Evolutionary conservation across 345 rosid species (phyloP), one percentile per base, ranked within the genome.

Genomic region (Zanthoxylum bungeanum): DNA sequence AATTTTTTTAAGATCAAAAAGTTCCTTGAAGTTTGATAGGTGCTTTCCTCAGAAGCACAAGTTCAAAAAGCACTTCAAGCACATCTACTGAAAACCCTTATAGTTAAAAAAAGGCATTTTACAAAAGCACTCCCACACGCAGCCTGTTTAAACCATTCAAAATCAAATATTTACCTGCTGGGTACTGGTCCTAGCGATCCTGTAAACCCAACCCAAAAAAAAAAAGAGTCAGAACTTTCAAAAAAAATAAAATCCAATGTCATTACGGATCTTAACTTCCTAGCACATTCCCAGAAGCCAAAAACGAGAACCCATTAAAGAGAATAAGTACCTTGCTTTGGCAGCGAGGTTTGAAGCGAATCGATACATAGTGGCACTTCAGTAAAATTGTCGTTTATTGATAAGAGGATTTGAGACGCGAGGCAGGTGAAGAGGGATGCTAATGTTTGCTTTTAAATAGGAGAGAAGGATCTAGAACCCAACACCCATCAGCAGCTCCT

Each of bases 291-390:
- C n/a, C n/a, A n/a, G n/a, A n/a, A n/a, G n/a, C n/a, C n/a, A n/a
- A n/a, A n/a, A n/a, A n/a, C 40, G n/a, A n/a, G n/a, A n/a, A n/a
- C n/a, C n/a, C n/a, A n/a, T n/a, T n/a, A n/a, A n/a, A n/a, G 27
- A 57, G 24, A 47, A 47, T 2, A 33, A 52, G 17, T 27, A 86
- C 95, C 92, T 81, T 33, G 91, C 85, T 76, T 86, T 90, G 66
- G 88, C 80, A 62, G 86, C 90, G 77, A 90, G 84, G 68, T 75
- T 78, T 31, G 96, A 78, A 71, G 85, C 91, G 60, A 82, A 81
- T 34, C 96, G 93, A 71, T 88, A 82, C 96, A 88, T 88, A 64
- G 49, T 70, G 51, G 24, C 10, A 9, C n/a, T n/a, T 21, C 9
- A 30, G 36, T 0, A 53, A 42, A n/a, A 6, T 9, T 46, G 5